A percentile compares a stretch with the other conserved stretches of the same genome.
These are phyloP conservation scores for Parietaria judaica DNA, from an alignment of 306 rosid genomes.

Conservation along the genomic window DNA sequence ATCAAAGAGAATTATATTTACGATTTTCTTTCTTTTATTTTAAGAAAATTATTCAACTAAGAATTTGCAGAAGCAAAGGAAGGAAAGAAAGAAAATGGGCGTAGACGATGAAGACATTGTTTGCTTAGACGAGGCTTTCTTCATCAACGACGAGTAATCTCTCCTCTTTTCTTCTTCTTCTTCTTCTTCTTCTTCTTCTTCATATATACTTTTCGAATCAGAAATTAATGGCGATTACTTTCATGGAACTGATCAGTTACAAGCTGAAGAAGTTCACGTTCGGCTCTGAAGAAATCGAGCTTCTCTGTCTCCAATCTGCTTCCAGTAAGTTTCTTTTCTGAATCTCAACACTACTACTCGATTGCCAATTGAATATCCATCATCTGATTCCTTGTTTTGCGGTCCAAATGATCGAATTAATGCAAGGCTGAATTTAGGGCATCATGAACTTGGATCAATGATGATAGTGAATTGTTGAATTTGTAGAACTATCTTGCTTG, in stretches of 20 bases:
- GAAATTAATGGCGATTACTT: not conserved
- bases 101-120: slow-evolving; percentile 47
- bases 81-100: not conserved
- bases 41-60: too few relatives aligned
- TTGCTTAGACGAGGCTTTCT: slow-evolving; percentile 71
- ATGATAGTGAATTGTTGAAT: too few relatives aligned
- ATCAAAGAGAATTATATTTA: too few relatives aligned
- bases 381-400: not conserved
- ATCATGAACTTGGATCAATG: too few relatives aligned
- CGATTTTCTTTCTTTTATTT: too few relatives aligned
- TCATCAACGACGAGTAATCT: slow-evolving; percentile 59
- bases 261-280: slow-evolving; percentile 65
- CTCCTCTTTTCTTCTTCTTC: slow-evolving; percentile 1
- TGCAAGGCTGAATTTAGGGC: too few relatives aligned
- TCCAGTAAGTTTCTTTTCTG: slow-evolving; percentile 50
- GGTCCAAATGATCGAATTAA: too few relatives aligned
- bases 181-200: not conserved
- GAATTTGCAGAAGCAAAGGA: too few relatives aligned
- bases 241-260: slow-evolving; percentile 43
- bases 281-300: slow-evolving; percentile 68
- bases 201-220: not conserved
- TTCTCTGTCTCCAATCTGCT: slow-evolving; percentile 75
- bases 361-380: not conserved
- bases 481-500: too few relatives aligned
- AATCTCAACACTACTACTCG: not conserved